Evolutionary conservation across 208 protist species (phyloP).

Genomic region (Trichomonas vaginalis): DNA sequence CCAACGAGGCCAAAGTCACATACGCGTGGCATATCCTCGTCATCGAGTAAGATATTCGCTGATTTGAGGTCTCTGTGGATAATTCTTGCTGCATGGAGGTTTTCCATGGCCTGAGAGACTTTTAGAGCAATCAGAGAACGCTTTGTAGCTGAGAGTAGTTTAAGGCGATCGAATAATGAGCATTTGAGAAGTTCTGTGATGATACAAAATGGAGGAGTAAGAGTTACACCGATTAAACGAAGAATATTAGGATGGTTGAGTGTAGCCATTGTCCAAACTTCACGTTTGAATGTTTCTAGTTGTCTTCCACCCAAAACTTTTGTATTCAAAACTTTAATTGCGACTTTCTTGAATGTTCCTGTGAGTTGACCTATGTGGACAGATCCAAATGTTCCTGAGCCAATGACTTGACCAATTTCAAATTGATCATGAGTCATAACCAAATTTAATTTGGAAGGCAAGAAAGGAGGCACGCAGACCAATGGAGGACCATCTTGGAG

Average conservation of each 20-base stretch:
- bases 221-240: not conserved
- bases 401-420: not conserved
- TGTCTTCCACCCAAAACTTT: not conserved
- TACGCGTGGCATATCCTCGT: not conserved
- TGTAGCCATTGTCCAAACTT: not conserved
- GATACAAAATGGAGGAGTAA: not conserved
- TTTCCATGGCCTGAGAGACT: slow-evolving; percentile 35
- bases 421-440: not conserved
- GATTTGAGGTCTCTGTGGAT: slow-evolving; percentile 43
- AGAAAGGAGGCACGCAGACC: not conserved
- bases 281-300: not conserved
- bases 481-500: not conserved
- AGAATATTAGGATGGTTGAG: not conserved
- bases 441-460: not conserved
- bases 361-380: not conserved
- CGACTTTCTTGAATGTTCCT: not conserved
- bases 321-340: not conserved
- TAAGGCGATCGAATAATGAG: not conserved
- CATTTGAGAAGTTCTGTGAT: not conserved
- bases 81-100: slow-evolving; percentile 36
- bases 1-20: not conserved
- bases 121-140: slow-evolving; percentile 28
- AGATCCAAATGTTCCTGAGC: not conserved
- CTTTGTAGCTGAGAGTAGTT: not conserved
- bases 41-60: slow-evolving; percentile 33